Base-by-base conservation (phyloP, 805 yeast genomes). In the Kazachstania bromeliacearum region DNA sequence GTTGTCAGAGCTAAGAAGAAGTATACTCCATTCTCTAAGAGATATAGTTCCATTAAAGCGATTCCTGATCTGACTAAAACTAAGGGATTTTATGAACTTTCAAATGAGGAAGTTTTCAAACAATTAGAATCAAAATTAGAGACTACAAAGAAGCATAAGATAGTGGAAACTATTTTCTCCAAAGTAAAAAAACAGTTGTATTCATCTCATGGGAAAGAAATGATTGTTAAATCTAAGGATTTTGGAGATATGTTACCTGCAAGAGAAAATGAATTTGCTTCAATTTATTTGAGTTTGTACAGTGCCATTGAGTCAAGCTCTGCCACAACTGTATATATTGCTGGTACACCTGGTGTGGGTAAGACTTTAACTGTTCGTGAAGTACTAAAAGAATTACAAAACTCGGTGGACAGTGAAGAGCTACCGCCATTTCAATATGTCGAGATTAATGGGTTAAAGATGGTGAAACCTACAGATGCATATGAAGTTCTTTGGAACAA, bases 281-380 rank as follows among this genome's bases (percentile, higher is more conserved):
- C 77, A 37, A 63, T 92, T 4, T 84, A 77, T 55, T 53, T 73
- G 30, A 74, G 76, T 28, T 55, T 92, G 4, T 87, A 85, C 47
- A 68, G 75, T 31, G 82, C 95, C 0, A 73, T 89, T 23, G 68
- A 68, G 32, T 70, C 79, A 12, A 72, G 73, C 28, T 70, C 80
- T 1, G 96, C 97, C 0, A 72, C 88, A 6, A 85, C 95, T 45
- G 60, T 92, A 5, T 92, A 88, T 53, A 77, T 92, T 8, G 85
- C 95, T 58, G 99, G 99, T 3, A 85, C 96, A 0, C 98, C 99
- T 0, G 99, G 99, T 7, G 89, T 94, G 2, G 98, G 98, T 9
- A 92, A 92, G 54, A 89, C 98, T 0, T 92, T 94, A 3, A 89
- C 97, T 0, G 77, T 89, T 2, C 63, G 95, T 37, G 95, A 87